These are phyloP conservation scores for Lanmaoa rubissima DNA, from an alignment of 768 basidiomycete species.

Conservation along the genomic window DNA sequence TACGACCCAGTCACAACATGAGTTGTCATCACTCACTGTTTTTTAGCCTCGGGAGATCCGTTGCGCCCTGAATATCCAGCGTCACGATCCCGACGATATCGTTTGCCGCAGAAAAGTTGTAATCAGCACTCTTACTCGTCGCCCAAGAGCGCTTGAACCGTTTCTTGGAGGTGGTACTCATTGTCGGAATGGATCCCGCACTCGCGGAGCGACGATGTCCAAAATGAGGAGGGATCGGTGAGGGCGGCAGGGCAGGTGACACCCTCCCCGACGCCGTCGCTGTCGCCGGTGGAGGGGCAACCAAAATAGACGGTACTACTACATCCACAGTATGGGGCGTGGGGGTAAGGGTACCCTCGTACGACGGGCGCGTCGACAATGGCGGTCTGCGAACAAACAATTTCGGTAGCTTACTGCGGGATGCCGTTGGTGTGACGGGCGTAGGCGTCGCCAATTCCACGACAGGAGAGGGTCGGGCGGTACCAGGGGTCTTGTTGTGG, in stretches of 20 bases:
- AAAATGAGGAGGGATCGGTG: conserved; percentile 21
- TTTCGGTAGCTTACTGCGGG: conserved; percentile 31
- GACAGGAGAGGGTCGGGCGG: conserved; percentile 22
- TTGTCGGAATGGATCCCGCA: conserved; percentile 28
- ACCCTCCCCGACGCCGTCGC: conserved; percentile 8
- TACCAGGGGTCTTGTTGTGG: conserved; percentile 20
- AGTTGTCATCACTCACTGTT: conserved; percentile 62
- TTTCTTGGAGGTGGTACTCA: conserved; percentile 27
- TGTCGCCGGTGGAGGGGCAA: conserved; percentile 10
- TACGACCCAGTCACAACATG: not conserved
- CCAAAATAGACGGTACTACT: conserved; percentile 8
- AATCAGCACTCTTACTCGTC: conserved; percentile 39
- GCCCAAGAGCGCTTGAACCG: conserved; percentile 42
- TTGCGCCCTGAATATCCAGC: conserved; percentile 84
- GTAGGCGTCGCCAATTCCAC: conserved; percentile 22
- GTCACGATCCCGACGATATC: conserved; percentile 95
- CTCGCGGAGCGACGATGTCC: conserved; percentile 33
- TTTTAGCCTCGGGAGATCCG: conserved; percentile 79
- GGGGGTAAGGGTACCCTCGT: conserved; percentile 19
- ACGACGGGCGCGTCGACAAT: conserved; percentile 31
- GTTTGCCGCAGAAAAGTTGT: conserved; percentile 64
- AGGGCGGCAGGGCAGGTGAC: conserved; percentile 18
- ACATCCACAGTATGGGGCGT: not conserved
- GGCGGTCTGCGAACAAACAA: conserved; percentile 36
- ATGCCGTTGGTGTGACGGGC: conserved; percentile 29